Evolutionary conservation across 495 filamentous ascomycete species (phyloP).

Genomic region (Jackrogersella multiformis): DNA sequence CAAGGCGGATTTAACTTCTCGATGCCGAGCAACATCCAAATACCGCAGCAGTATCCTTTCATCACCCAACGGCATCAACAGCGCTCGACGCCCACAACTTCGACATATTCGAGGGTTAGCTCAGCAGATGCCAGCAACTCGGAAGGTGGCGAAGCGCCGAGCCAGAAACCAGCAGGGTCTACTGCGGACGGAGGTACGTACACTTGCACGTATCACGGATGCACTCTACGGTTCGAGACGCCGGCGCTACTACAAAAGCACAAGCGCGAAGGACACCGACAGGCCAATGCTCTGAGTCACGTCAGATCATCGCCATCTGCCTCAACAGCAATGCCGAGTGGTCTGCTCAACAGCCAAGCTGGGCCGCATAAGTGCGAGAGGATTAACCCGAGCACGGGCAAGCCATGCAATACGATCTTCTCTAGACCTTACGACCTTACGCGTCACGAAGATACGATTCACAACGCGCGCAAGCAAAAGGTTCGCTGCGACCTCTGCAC

Average conservation of each 20-base stretch:
- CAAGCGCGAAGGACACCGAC: constrained; percentile 91
- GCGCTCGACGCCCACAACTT: constrained; percentile 48
- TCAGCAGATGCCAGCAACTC: constrained; percentile 51
- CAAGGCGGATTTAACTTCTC: constrained; percentile 50
- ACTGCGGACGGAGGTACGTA: constrained; percentile 86
- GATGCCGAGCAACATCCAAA: constrained; percentile 56
- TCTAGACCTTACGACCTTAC: constrained; percentile 98
- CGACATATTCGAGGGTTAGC: constrained; percentile 51
- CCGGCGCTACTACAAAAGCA: constrained; percentile 90
- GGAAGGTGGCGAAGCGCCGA: constrained; percentile 39
- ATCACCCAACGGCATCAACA: constrained; percentile 56
- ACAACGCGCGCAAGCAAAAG: constrained; percentile 93
- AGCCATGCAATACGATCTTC: constrained; percentile 95
- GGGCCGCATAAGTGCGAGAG: constrained; percentile 91
- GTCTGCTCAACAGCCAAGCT: constrained; percentile 75
- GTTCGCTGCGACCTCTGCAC: constrained; percentile 93
- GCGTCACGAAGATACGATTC: constrained; percentile 96
- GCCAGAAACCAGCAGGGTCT: constrained; percentile 66
- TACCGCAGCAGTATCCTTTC: constrained; percentile 69
- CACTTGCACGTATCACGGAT: constrained; percentile 94
- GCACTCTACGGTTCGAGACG: constrained; percentile 86
- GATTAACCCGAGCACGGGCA: constrained; percentile 93
- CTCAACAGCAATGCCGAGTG: constrained; percentile 21
- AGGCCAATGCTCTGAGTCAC: constrained; percentile 57
- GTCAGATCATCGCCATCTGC: constrained; percentile 36